Evolutionary conservation across 2,329 filamentous ascomycete species (phyloP).

Genomic region (Fusarium sp.): DNA sequence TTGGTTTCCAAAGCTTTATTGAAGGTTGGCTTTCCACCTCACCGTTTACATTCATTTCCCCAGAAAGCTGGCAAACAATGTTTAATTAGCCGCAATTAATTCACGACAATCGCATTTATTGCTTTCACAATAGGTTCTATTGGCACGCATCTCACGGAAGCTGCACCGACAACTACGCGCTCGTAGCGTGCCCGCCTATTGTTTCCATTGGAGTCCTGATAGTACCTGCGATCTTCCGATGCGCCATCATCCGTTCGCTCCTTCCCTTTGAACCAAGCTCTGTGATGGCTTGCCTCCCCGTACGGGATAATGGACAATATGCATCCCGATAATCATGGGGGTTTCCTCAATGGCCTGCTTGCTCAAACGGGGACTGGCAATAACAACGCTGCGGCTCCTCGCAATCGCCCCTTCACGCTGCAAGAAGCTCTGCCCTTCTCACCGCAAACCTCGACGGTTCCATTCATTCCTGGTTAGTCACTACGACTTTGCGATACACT

Average conservation of each 20-base stretch:
- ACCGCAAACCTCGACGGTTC: slow-evolving; percentile 82
- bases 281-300: slow-evolving; percentile 46
- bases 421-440: slow-evolving; percentile 85
- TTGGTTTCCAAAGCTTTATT: slow-evolving; percentile 25
- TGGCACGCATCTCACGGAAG: not conserved
- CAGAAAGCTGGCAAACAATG: slow-evolving; percentile 37
- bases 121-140: not conserved
- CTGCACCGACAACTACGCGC: slow-evolving; percentile 8
- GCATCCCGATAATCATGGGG: slow-evolving; percentile 47
- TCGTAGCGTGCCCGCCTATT: slow-evolving; percentile 8
- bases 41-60: slow-evolving; percentile 20
- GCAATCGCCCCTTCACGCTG: slow-evolving; percentile 68
- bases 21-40: slow-evolving; percentile 33
- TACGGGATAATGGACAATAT: slow-evolving; percentile 48
- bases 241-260: slow-evolving; percentile 43
- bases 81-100: slow-evolving; percentile 40
- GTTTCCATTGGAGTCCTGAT: slow-evolving; percentile 5
- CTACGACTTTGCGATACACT: not conserved
- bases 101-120: not conserved
- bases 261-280: slow-evolving; percentile 49
- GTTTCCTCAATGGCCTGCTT: slow-evolving; percentile 50
- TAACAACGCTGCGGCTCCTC: slow-evolving; percentile 45
- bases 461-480: slow-evolving; percentile 76
- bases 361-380: slow-evolving; percentile 40
- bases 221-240: slow-evolving; percentile 37